phyloP scores from a whole-genome alignment of 306 rosid species.

The Styphnolobium japonicum region DNA sequence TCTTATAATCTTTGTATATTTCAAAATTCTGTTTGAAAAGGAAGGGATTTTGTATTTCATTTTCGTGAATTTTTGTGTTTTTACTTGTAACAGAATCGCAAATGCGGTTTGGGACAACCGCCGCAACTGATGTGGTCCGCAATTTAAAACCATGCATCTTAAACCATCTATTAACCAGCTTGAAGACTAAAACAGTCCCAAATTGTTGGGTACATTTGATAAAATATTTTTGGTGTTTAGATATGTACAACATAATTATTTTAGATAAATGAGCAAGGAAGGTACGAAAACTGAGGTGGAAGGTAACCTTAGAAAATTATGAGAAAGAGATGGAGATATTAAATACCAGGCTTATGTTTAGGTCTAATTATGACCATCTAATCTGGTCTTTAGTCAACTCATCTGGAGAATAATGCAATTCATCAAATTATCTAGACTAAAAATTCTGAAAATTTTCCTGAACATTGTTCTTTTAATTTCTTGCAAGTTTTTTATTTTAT shows the following conservation, averaged over 20 bases:
- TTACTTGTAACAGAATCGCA: not conserved
- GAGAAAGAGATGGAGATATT: not conserved
- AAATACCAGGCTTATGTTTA: not conserved
- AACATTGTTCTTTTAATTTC: not conserved
- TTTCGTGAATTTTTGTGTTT: not conserved
- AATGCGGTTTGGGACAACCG: not conserved
- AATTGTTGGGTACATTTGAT: not conserved
- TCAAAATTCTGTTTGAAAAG: not conserved
- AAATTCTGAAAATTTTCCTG: not conserved
- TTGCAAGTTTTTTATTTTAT: not conserved
- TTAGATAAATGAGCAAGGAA: not conserved
- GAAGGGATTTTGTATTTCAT: not conserved
- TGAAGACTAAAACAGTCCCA: not conserved
- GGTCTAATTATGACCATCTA: not conserved
- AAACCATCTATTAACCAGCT: not conserved
- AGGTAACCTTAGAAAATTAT: not conserved
- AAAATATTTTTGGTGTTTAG: not conserved
- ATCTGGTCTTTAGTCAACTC: not conserved
- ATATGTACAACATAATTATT: not conserved
- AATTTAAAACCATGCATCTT: too few relatives aligned
- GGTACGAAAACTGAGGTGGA: not conserved
- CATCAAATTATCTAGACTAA: not conserved
- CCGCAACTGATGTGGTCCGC: too few relatives aligned
- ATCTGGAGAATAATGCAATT: not conserved
- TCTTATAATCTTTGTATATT: not conserved